Evolutionary conservation across 1,284 basidiomycete species (phyloP), one percentile per base, ranked within the genome.

Genomic region (Paramarasmius palmivorus): DNA sequence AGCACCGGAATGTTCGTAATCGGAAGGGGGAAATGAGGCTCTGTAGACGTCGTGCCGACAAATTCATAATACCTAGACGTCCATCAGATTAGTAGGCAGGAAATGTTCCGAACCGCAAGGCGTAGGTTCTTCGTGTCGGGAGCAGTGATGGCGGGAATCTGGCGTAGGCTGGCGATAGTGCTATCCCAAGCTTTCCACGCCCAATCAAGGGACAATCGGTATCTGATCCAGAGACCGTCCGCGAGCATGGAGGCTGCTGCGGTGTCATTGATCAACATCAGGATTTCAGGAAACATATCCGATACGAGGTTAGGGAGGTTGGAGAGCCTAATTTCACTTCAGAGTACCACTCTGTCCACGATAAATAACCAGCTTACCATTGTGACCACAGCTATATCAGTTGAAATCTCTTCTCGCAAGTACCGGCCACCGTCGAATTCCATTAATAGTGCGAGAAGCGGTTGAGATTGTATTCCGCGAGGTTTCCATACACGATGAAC

Each of bases 151-250:
- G 68, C 65, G 5, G 84, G 81, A 44, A 88, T 75, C 64, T 88
- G 85, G 39, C 82, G 82, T 39, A 92, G 70, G 53, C 83, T 84
- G 5, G 84, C 81, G 45, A 92, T 73, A 1, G 84, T 82, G 61
- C 88, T 89, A 60, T 92, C 88, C 88, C 90, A 90, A 8, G 88
- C 86, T 58, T 84, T 85, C 78, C 81, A 86, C 1, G 80, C 86
- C 89, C 89, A 92, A 57, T 88, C 79, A 9, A 71, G 63, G 0
- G 86, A 82, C 3, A 79, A 79, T 36, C 85, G 80, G 62, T 90
- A 92, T 63, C 88, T 88, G 68, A 88, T 86, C 88, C 88, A 90
- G 22, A 93, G 69, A 53, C 78, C 74, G 63, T 87, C 87, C 1
- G 87, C 88, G n/a, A 91, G 79, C 46, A 79, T 76, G 1, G 83